These are phyloP conservation scores for Scheffersomyces titani DNA, from an alignment of 1,139 yeast species.

Conservation along the genomic window DNA sequence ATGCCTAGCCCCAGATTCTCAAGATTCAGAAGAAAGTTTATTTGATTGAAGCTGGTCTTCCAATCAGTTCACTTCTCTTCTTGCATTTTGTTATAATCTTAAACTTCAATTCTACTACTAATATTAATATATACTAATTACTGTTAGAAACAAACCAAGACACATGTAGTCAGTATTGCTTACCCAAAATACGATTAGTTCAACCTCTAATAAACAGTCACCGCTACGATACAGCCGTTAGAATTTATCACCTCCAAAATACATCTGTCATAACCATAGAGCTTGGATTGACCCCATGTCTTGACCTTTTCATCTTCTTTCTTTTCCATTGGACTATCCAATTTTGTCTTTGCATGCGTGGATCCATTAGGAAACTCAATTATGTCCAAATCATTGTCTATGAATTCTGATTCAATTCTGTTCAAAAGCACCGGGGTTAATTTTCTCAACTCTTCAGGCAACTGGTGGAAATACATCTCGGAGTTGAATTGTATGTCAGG, in stretches of 20 bases:
- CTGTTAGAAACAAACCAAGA: neutral
- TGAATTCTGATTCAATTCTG: conserved; percentile 51
- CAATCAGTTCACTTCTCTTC: conserved; percentile 2
- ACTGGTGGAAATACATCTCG: conserved; percentile 34
- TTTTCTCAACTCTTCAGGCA: conserved; percentile 23
- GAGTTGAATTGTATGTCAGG: conserved; percentile 21
- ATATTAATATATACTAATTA: conserved; percentile 1
- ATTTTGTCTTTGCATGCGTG: neutral
- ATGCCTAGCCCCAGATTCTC: conserved; percentile 4
- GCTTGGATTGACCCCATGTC: conserved; percentile 56
- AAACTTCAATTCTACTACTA: conserved; percentile 1
- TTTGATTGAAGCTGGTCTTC: neutral
- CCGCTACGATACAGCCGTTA: conserved; percentile 33
- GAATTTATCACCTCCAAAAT: conserved; percentile 57
- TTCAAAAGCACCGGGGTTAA: conserved; percentile 48
- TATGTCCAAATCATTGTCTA: conserved; percentile 40
- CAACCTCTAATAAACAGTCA: conserved; percentile 26
- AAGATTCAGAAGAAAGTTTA: conserved; percentile 11
- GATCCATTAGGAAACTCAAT: conserved; percentile 18
- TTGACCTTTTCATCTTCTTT: conserved; percentile 44
- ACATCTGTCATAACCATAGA: conserved; percentile 46
- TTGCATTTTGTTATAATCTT: neutral
- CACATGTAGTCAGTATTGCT: neutral
- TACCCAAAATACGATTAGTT: neutral
- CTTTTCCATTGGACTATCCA: conserved; percentile 36